phyloP scores from a whole-genome alignment of 2,329 filamentous ascomycete genomes.

The Plenodomus tracheiphilus region DNA sequence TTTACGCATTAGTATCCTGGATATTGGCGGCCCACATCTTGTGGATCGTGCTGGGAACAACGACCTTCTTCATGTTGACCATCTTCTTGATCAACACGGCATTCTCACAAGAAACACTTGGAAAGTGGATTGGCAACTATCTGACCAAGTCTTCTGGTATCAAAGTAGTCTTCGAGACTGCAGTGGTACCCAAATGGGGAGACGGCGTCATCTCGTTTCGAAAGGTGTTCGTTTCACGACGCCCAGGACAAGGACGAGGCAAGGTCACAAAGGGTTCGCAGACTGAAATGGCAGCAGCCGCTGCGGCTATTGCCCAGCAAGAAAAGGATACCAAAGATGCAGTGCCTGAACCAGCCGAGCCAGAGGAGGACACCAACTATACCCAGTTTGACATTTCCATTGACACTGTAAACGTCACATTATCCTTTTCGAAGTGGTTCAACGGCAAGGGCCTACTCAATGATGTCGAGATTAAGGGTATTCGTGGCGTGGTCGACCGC shows the following conservation, averaged over 20 bases:
- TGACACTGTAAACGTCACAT: slow-evolving; percentile 90
- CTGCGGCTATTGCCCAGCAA: slow-evolving; percentile 67
- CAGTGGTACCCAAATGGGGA: slow-evolving; percentile 94
- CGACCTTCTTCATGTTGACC: slow-evolving; percentile 90
- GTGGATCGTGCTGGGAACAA: slow-evolving; percentile 96
- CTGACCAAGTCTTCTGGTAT: slow-evolving; percentile 90
- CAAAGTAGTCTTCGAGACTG: slow-evolving; percentile 94
- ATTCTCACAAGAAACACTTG: slow-evolving; percentile 94
- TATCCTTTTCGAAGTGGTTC: slow-evolving; percentile 99
- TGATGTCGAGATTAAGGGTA: slow-evolving; percentile 91
- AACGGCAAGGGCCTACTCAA: slow-evolving; percentile 90
- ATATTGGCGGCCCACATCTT: slow-evolving; percentile 89
- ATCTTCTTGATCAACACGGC: slow-evolving; percentile 95
- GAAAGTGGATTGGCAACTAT: slow-evolving; percentile 92
- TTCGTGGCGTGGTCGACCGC: slow-evolving; percentile 88
- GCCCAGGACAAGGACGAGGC: slow-evolving; percentile 79
- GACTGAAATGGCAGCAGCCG: slow-evolving; percentile 78
- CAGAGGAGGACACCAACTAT: slow-evolving; percentile 90
- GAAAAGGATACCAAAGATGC: slow-evolving; percentile 39
- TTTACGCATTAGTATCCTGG: slow-evolving; percentile 94
- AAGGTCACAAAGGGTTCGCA: slow-evolving; percentile 93
- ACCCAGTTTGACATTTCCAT: slow-evolving; percentile 97
- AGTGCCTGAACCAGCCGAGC: slow-evolving; percentile 47
- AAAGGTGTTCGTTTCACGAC: slow-evolving; percentile 92
- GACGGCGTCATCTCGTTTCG: slow-evolving; percentile 95